Evolutionary conservation across 2,329 filamentous ascomycete species (phyloP).

Genomic region (Simplicillium aogashimaense): DNA sequence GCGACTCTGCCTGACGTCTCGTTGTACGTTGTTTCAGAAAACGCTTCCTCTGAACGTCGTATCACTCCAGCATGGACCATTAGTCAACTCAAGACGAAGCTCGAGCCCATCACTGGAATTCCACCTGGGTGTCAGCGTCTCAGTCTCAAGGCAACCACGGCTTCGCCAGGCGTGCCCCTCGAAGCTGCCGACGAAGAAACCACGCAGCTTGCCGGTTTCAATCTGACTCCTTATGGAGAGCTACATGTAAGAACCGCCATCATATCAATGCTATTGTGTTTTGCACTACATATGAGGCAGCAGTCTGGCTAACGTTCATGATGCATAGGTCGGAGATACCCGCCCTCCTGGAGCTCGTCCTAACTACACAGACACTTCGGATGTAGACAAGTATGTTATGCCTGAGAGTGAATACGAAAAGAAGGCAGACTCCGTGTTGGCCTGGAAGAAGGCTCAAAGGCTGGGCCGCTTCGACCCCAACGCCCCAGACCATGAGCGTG

Average conservation of each 20-base stretch:
- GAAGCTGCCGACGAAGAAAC: conserved; percentile 65
- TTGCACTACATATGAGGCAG: not conserved
- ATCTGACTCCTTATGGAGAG: conserved; percentile 65
- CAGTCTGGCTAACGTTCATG: not conserved
- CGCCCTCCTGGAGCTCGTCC: conserved; percentile 65
- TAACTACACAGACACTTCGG: conserved; percentile 72
- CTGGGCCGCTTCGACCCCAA: conserved; percentile 92
- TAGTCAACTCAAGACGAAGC: conserved; percentile 69
- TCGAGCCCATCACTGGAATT: conserved; percentile 88
- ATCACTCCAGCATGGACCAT: conserved; percentile 91
- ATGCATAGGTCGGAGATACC: conserved; percentile 61
- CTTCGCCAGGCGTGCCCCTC: conserved; percentile 52
- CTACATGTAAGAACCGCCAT: conserved; percentile 55
- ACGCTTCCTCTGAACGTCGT: conserved; percentile 75
- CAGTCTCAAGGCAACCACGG: conserved; percentile 52
- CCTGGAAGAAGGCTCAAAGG: conserved; percentile 92
- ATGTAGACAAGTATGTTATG: conserved; percentile 84
- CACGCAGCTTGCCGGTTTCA: conserved; percentile 53
- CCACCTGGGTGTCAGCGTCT: conserved; percentile 72
- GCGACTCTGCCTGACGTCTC: conserved; percentile 56
- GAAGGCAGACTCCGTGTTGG: conserved; percentile 78
- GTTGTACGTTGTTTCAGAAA: conserved; percentile 65
- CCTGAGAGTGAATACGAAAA: conserved; percentile 78
- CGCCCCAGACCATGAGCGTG: conserved; percentile 62
- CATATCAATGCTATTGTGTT: not conserved